Evolutionary conservation across 2,329 filamentous ascomycete species (phyloP), one percentile per base, ranked within the genome.

Genomic region (Onygenales sp.): DNA sequence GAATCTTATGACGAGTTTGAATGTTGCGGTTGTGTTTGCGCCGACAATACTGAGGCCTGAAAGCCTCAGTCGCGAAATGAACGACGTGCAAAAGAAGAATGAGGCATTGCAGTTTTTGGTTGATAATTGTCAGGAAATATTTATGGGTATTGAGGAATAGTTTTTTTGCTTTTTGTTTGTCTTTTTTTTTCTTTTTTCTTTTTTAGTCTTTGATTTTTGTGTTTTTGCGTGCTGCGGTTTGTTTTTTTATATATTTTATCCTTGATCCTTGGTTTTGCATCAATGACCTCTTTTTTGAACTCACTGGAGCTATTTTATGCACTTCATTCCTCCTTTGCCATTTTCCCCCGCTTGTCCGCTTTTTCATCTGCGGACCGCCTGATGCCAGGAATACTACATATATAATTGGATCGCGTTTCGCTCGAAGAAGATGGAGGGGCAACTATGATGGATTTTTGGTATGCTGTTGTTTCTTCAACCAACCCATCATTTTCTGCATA

Each of bases 1-100:
- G 67, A 97, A 97, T 66, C 71, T 96, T 69, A 98, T 98, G 93
- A 95, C 89, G 27, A 88, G 92, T 54, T 88, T 94, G 72, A 98
- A 98, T 66, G 75, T 97, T 57, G 90, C 93, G 3, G 93, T 98
- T 43, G 93, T 98, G 39, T 98, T 98, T 67, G 93, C 93, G 7
- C 93, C 93, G 7, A 98, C 93, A 1, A 94, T 98, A 62, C 95
- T 98, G 89, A 83, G 92, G 61, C 90, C 94, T 54, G 79, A 84
- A 66, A 92, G 86, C 64, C 81, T 97, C 57, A 89, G 95, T 69
- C 84, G 90, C 57, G 93, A 98, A 70, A 94, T 98, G 84, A 92
- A 85, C 33, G 93, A 98, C 67, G 95, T 95, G 78, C 87, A 93
- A 67, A 81, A 85, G 61, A 96, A 97, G 79, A 95, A 95, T 62